A percentile compares a stretch with the other conserved stretches of the same genome.
These are phyloP conservation scores for Alternaria ethzedia DNA, from an alignment of 2,329 filamentous ascomycete genomes.

Conservation along the genomic window DNA sequence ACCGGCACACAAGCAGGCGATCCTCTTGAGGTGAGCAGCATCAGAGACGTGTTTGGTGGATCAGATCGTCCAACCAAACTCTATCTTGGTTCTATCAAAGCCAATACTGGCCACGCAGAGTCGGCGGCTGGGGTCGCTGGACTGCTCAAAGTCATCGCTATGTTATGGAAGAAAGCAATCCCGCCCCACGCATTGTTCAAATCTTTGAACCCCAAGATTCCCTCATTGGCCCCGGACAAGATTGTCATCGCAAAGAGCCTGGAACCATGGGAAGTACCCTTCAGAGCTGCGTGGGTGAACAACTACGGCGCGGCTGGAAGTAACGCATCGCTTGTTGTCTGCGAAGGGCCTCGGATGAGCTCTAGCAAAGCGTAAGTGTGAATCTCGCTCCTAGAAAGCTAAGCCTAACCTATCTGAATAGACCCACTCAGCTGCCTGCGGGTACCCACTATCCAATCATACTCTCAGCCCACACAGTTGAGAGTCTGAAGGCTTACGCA, in stretches of 20 bases:
- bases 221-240: conserved; percentile 2
- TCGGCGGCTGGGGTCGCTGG: conserved; percentile 41
- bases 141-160: conserved; percentile 28
- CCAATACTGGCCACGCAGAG: conserved; percentile 45
- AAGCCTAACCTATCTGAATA: neutral
- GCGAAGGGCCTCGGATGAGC: conserved; percentile 3
- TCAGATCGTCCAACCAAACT: neutral
- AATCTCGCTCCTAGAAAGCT: neutral
- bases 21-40: conserved; percentile 16
- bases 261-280: conserved; percentile 3
- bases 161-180: conserved; percentile 20
- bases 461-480: conserved; percentile 3
- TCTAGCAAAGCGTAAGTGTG: neutral
- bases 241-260: conserved; percentile 6
- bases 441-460: neutral
- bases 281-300: conserved; percentile 6
- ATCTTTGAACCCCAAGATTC: conserved; percentile 26
- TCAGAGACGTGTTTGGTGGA: conserved; percentile 16
- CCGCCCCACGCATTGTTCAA: conserved; percentile 23
- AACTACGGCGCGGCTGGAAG: conserved; percentile 5
- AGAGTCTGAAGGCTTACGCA: conserved; percentile 4
- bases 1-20: conserved; percentile 27
- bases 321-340: conserved; percentile 7
- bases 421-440: neutral
- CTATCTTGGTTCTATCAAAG: conserved; percentile 44